A percentile compares a stretch with the other conserved stretches of the same genome.
These are phyloP conservation scores for Aspergillus luchuensis DNA, from an alignment of 2,329 filamentous ascomycete genomes.

Conservation along the genomic window DNA sequence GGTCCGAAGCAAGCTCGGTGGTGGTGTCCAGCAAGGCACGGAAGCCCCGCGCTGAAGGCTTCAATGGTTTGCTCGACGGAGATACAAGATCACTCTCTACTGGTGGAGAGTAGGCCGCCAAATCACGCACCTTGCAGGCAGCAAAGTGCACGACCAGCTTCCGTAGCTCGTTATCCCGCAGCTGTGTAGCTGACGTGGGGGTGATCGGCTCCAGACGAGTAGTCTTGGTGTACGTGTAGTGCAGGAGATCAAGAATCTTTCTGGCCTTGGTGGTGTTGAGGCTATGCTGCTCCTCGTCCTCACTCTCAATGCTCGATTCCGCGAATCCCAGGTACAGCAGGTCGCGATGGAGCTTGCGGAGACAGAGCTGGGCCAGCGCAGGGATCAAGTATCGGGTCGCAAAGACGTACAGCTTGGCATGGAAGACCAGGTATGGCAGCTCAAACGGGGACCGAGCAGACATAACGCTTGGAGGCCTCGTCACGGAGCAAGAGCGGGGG, in stretches of 20 bases:
- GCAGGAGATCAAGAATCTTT: slow-evolving; percentile 42
- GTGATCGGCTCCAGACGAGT: slow-evolving; percentile 43
- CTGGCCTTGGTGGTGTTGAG: slow-evolving; percentile 34
- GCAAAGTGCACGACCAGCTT: slow-evolving; percentile 44
- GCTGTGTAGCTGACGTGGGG: slow-evolving; percentile 36
- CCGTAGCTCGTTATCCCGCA: slow-evolving; percentile 44
- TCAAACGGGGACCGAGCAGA: slow-evolving; percentile 21
- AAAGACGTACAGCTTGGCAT: slow-evolving; percentile 49
- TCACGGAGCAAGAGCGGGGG: slow-evolving; percentile 19
- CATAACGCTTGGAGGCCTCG: slow-evolving; percentile 12
- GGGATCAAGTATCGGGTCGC: slow-evolving; percentile 46
- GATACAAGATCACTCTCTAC: slow-evolving; percentile 29
- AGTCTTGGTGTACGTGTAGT: slow-evolving; percentile 44
- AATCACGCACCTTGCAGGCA: slow-evolving; percentile 43
- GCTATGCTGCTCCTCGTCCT: slow-evolving; percentile 25
- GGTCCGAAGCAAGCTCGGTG: slow-evolving; percentile 44
- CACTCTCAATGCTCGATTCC: slow-evolving; percentile 18
- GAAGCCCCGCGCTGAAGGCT: slow-evolving; percentile 35
- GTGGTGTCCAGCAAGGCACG: slow-evolving; percentile 40
- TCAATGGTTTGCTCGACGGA: slow-evolving; percentile 24
- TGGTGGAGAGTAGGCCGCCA: slow-evolving; percentile 37
- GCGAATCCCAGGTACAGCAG: slow-evolving; percentile 36
- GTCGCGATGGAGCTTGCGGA: slow-evolving; percentile 43
- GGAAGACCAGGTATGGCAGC: slow-evolving; percentile 44
- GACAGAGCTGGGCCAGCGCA: slow-evolving; percentile 42